phyloP scores from a whole-genome alignment of 305 asterid genomes.

The Salvia sclarea region DNA sequence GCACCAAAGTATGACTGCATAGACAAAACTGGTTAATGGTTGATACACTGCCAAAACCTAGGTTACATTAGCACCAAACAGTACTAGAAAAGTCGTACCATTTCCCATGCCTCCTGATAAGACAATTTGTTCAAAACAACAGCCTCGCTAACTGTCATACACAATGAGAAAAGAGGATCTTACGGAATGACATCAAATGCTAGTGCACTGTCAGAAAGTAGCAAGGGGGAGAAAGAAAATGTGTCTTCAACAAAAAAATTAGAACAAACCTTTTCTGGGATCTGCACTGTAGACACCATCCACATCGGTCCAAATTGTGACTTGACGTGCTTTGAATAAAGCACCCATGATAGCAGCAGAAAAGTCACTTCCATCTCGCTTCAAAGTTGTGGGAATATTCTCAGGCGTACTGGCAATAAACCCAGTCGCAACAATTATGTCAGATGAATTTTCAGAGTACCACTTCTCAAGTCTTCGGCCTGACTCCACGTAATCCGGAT shows the following conservation, averaged over 20 bases:
- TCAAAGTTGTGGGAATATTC: constrained; percentile 93
- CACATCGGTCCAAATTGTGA: constrained; percentile 98
- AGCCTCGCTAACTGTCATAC: constrained; percentile 86
- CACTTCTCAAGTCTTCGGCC: constrained; percentile 74
- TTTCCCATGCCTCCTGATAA: constrained; percentile 99
- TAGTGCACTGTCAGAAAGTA: not conserved
- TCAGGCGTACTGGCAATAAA: constrained; percentile 90
- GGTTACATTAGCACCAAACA: constrained; percentile 25
- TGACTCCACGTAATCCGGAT: constrained; percentile 87
- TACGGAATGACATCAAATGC: constrained; percentile 10
- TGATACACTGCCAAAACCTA: constrained; percentile 30
- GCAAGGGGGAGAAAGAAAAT: constrained; percentile 4
- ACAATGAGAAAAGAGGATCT: constrained; percentile 14
- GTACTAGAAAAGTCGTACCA: constrained; percentile 51
- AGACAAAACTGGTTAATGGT: constrained; percentile 30
- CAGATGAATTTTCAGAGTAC: constrained; percentile 68
- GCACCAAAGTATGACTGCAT: constrained; percentile 98
- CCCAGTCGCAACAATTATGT: constrained; percentile 86
- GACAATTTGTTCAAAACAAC: constrained; percentile 87
- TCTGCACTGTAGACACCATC: constrained; percentile 98
- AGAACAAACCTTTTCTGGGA: constrained; percentile 82
- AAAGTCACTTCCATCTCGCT: constrained; percentile 99
- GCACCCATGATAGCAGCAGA: constrained; percentile 99
- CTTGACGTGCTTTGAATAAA: constrained; percentile 81
- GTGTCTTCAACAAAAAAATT: constrained; percentile 23